These are phyloP conservation scores for Erucastrum elatum DNA, from an alignment of 345 rosid species.

Conservation along the genomic window DNA sequence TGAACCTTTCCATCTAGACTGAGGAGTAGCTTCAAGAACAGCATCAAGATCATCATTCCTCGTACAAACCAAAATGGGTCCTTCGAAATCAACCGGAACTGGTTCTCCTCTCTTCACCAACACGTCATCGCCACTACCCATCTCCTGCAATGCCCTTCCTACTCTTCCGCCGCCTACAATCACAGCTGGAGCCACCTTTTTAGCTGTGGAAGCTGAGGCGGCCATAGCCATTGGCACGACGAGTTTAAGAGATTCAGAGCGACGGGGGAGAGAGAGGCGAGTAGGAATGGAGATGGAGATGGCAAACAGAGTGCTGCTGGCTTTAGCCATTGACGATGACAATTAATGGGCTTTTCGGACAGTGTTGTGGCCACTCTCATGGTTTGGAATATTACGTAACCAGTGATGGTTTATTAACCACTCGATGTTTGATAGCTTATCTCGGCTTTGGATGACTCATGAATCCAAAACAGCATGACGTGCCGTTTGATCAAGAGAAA, in stretches of 20 bases:
- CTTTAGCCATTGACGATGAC: conserved; percentile 48
- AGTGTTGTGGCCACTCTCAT: conserved; percentile 25
- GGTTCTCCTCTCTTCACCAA: conserved; percentile 87
- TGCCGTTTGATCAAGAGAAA: not conserved
- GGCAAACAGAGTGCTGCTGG: conserved; percentile 27
- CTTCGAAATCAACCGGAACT: conserved; percentile 83
- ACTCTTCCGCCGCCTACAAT: conserved; percentile 96
- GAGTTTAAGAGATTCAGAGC: conserved; percentile 31
- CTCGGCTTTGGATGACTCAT: conserved; percentile 21
- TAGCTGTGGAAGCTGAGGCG: conserved; percentile 32
- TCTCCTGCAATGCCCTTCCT: conserved; percentile 75
- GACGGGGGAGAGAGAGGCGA: conserved; percentile 37
- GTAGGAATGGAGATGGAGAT: conserved; percentile 41
- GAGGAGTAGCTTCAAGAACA: conserved; percentile 77
- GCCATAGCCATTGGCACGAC: conserved; percentile 50
- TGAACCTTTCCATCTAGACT: conserved; percentile 84
- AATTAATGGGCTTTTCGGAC: conserved; percentile 22
- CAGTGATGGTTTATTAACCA: conserved; percentile 34
- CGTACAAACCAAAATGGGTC: conserved; percentile 92
- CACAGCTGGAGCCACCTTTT: conserved; percentile 74
- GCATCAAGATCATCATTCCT: conserved; percentile 96
- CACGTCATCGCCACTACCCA: conserved; percentile 82
- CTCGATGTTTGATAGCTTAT: conserved; percentile 30
- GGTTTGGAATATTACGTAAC: conserved; percentile 16
- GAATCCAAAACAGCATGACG: conserved; percentile 3